phyloP scores from a whole-genome alignment of 768 basidiomycete genomes.

The Tulasnella sp. region DNA sequence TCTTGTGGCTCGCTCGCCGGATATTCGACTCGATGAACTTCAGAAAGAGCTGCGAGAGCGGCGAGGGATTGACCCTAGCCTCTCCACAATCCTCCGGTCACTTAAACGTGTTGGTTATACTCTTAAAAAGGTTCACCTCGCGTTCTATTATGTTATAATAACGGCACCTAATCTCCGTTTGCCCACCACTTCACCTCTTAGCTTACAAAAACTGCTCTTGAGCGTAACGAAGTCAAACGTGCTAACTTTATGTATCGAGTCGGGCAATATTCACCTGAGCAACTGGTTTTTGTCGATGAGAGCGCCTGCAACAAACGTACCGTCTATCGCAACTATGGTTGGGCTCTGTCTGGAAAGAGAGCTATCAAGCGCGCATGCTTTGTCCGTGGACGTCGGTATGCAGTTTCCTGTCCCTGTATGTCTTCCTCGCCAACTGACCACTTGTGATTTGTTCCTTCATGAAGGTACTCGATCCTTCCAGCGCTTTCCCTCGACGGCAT shows the following conservation, averaged over 20 bases:
- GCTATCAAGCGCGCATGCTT: constrained; percentile 15
- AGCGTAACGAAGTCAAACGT: constrained; percentile 23
- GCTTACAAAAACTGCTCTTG: constrained; percentile 23
- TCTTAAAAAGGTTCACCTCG: constrained; percentile 21
- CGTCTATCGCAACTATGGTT: constrained; percentile 18
- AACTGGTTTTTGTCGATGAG: constrained; percentile 21
- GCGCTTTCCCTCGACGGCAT: constrained; percentile 34
- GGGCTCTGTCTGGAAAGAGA: constrained; percentile 19
- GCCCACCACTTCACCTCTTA: background rate
- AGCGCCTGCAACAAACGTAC: constrained; percentile 17
- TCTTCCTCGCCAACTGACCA: too few species aligned
- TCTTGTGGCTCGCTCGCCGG: background rate
- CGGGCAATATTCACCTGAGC: constrained; percentile 7
- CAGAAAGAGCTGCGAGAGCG: background rate
- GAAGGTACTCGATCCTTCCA: constrained; percentile 35
- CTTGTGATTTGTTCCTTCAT: too few species aligned
- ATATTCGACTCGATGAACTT: constrained; percentile 26
- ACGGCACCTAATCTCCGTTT: background rate
- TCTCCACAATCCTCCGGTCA: constrained; percentile 13
- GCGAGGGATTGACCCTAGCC: background rate
- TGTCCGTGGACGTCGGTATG: constrained; percentile 25
- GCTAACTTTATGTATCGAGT: constrained; percentile 9
- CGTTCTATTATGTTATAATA: too few species aligned
- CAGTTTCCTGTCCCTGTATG: too few species aligned
- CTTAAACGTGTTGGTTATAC: constrained; percentile 8